A percentile compares a stretch with the other conserved stretches of the same genome.
phyloP scores from a whole-genome alignment of 768 basidiomycete genomes.

The Suillus ampliporus region DNA sequence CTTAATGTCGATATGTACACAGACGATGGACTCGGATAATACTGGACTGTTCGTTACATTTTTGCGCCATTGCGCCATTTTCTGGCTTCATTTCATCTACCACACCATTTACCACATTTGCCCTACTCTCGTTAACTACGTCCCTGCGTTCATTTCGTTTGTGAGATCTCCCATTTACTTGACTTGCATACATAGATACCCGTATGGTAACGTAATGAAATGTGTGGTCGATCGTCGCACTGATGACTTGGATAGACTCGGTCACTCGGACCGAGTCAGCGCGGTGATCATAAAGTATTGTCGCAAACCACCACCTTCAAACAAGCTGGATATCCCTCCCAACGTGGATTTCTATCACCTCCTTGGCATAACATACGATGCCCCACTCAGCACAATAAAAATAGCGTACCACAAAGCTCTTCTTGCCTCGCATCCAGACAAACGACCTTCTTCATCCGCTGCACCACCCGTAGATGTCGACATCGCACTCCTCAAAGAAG shows the following conservation, averaged over 20 bases:
- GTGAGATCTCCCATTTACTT: no score
- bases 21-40: conserved; percentile 8
- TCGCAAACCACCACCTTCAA: neutral
- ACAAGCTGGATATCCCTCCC: conserved; percentile 21
- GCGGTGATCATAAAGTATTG: neutral
- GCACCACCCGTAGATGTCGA: conserved; percentile 43
- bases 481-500: conserved; percentile 67
- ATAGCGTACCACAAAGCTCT: conserved; percentile 71
- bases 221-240: neutral
- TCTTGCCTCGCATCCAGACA: conserved; percentile 70
- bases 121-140: neutral
- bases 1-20: conserved; percentile 4
- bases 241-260: neutral
- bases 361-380: conserved; percentile 56
- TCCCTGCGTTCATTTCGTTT: neutral
- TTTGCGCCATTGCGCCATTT: neutral
- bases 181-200: neutral
- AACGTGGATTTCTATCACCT: conserved; percentile 63
- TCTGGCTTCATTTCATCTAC: neutral
- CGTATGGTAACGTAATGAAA: neutral
- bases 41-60: conserved; percentile 3
- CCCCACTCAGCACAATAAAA: conserved; percentile 64
- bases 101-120: conserved; percentile 5
- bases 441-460: conserved; percentile 28
- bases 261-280: no score